Percentiles rank a stretch among this genome's conserved stretches.
phyloP scores from a whole-genome alignment of 2,329 filamentous ascomycete species.

The Drechslerella stenobrocha region DNA sequence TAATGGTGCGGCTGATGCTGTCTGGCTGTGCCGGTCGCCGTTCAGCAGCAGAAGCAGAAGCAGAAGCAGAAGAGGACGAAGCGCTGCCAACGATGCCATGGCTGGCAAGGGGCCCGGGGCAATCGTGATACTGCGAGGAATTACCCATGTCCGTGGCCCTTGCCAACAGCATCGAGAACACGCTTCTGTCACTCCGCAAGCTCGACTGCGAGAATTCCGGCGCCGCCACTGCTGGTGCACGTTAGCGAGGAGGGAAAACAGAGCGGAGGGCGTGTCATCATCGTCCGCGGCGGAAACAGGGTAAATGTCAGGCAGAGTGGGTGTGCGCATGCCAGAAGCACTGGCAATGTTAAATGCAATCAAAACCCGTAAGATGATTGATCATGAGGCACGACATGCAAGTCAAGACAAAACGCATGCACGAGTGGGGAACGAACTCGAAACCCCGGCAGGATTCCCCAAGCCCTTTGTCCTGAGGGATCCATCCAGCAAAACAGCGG shows the following conservation, averaged over 20 bases:
- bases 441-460: slow-evolving; percentile 26
- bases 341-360: slow-evolving; percentile 48
- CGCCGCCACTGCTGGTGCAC: slow-evolving; percentile 2
- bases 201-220: slow-evolving; percentile 40
- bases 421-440: slow-evolving; percentile 19
- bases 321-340: slow-evolving; percentile 38
- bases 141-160: slow-evolving; percentile 12
- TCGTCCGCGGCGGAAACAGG: slow-evolving; percentile 1
- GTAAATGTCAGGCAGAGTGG: slow-evolving; percentile 11
- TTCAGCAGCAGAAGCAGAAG: neutral
- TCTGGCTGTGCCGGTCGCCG: neutral
- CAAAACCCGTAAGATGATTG: slow-evolving; percentile 45
- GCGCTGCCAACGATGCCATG: slow-evolving; percentile 14
- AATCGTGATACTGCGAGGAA: slow-evolving; percentile 7
- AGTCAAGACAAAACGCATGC: slow-evolving; percentile 39
- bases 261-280: neutral
- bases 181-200: slow-evolving; percentile 30
- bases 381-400: slow-evolving; percentile 43
- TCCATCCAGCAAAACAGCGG: slow-evolving; percentile 25
- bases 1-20: slow-evolving; percentile 7
- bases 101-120: slow-evolving; percentile 6
- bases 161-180: slow-evolving; percentile 33
- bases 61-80: neutral
- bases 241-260: neutral
- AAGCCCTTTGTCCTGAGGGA: slow-evolving; percentile 21